phyloP scores from a whole-genome alignment of 2,329 filamentous ascomycete species.

The Nannizziopsis arthrosporioides region DNA sequence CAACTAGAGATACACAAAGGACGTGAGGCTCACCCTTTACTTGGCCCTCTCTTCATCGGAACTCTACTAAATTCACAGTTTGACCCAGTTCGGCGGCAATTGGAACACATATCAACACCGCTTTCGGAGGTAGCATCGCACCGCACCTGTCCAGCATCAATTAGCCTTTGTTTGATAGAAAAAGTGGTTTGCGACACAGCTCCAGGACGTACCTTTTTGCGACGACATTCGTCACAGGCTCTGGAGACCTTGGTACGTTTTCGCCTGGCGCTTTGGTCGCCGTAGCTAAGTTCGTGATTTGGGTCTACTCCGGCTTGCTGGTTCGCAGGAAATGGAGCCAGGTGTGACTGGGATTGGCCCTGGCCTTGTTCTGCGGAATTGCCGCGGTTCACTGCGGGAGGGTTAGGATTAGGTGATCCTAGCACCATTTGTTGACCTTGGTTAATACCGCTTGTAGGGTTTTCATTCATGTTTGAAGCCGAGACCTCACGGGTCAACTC shows the following conservation, averaged over 20 bases:
- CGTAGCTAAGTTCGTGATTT: constrained; percentile 40
- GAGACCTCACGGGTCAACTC: constrained; percentile 39
- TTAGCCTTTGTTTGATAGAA: neutral
- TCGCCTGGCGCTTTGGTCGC: constrained; percentile 53
- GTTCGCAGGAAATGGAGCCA: constrained; percentile 34
- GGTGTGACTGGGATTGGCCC: constrained; percentile 22
- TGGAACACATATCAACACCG: constrained; percentile 63
- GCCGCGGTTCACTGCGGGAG: constrained; percentile 28
- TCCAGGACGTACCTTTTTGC: constrained; percentile 54
- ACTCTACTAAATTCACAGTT: constrained; percentile 75
- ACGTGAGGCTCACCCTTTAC: constrained; percentile 55
- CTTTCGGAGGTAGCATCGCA: constrained; percentile 71
- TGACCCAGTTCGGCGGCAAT: constrained; percentile 65
- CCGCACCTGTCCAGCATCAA: constrained; percentile 47
- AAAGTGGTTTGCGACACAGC: neutral
- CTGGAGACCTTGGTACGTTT: constrained; percentile 79
- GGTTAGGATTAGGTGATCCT: constrained; percentile 27
- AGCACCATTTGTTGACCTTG: constrained; percentile 33
- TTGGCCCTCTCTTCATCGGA: constrained; percentile 77
- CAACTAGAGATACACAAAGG: constrained; percentile 4
- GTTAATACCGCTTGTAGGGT: constrained; percentile 30
- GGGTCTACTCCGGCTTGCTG: constrained; percentile 36
- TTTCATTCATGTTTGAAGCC: constrained; percentile 33
- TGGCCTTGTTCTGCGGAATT: constrained; percentile 23
- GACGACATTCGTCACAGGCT: constrained; percentile 77